Evolutionary conservation across 169 alveolate genomes (phyloP), one percentile per base, ranked within the genome.

Genomic region (Eimeria falciformis): DNA sequence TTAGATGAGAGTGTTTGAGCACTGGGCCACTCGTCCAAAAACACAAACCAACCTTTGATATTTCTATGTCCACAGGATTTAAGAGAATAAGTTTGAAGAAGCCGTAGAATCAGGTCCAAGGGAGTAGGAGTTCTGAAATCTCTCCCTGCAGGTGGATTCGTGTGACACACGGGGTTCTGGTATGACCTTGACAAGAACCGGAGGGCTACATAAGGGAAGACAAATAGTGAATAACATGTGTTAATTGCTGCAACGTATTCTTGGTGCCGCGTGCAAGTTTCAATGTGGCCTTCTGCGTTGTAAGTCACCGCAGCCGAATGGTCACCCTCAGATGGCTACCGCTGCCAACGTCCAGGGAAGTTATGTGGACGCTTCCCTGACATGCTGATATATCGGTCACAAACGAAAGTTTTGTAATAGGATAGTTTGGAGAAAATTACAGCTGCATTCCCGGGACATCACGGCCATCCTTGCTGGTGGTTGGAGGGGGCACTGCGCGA

Each of bases 201-300:
- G 65, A 53, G 65, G 65, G 65, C 65, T 53, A 53, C 65, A 53
- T 53, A 53, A 21, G 65, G 65, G n/a, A 53, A 53, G 65, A 53
- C 65, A 53, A 53, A 53, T 12, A 12, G 3, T 1, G 65, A 21
- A 21, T 53, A 53, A 0, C 65, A 53, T 21, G 65, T 12, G 65
- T 53, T 53, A 21, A 53, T 53, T 17, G n/a, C 65, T 53, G 65
- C n/a, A 53, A 53, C 0, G n/a, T 21, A 21, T 12, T 53, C 65
- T 21, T 53, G 65, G 25, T 53, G n/a, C n/a, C n/a, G 17, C 17
- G 65, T 53, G 65, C 65, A 53, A 53, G 65, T 17, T 12, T 17
- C 25, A 53, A 21, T 53, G 65, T 17, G 65, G n/a, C 65, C 65
- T 21, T 53, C 65, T 21, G 3, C 65, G 65, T 53, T 21, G 40